Base-by-base conservation (phyloP, 1,284 basidiomycete genomes). In the Moesziomyces aphidis region DNA sequence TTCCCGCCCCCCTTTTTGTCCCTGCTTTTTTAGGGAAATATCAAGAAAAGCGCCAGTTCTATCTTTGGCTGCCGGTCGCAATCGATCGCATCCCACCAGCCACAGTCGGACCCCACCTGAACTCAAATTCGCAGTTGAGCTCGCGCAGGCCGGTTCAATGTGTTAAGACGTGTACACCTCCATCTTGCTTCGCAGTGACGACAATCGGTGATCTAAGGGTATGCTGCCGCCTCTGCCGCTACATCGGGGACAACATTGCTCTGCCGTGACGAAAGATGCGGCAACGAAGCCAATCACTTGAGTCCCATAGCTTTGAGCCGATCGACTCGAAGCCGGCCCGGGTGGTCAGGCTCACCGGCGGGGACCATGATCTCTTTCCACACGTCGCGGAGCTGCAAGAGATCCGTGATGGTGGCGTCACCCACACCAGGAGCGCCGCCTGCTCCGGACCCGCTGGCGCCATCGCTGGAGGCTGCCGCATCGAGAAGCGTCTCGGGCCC, bases 331-430 rank as follows among this genome's bases (percentile, higher is more conserved):
- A 67, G 52, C 13, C 76, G 50, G 9, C 76, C 76, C 3, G 76
- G 72, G 53, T 77, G 76, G 23, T 77, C 69, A 4, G 53, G 48
- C 34, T 64, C 52, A 21, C 64, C 56, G 23, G 67, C 63, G 7
- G 76, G 76, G 19, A 80, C 56, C 51, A 81, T 76, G 61, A 83
- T 63, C 19, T 76, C 70, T 11, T 52, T 57, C 82, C 82, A 83
- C n/a, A 80, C 64, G 17, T 65, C 31, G 19, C 70, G 65, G 43
- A 83, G 63, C 51, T 78, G 64, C 17, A 57, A 43, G 50, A 83
- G 62, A 28, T 76, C 59, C 21, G 62, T 53, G 28, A 83, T 80
- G 7, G 67, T 73, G 11, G 69, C 61, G 51, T 81, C 73, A 21
- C 78, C 80, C 1, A 77, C 66, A 13, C 21, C 42, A 6, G 55